Conservation (phyloP, 371 early-diverging fungal species). For the Circinella umbellata region DNA sequence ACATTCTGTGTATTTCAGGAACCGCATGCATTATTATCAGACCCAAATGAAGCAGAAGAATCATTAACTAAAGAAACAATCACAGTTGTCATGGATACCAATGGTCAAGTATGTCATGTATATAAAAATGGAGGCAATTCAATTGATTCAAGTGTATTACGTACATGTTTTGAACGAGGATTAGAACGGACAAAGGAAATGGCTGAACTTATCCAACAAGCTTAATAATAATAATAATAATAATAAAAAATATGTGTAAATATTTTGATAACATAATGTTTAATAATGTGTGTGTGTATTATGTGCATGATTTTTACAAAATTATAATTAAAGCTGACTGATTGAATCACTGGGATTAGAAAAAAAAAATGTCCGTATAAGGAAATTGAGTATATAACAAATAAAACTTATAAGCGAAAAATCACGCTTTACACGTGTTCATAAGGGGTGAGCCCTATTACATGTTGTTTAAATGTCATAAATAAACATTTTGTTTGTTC, state of each 20-base stretch:
- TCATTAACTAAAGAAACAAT: constrained; percentile 58
- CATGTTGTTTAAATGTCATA: too few relatives aligned
- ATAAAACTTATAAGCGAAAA: too few relatives aligned
- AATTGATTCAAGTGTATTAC: constrained; percentile 39
- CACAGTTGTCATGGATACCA: constrained; percentile 68
- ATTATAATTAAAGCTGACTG: too few relatives aligned
- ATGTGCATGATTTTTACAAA: too few relatives aligned
- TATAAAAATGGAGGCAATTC: constrained; percentile 62
- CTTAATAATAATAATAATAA: background rate
- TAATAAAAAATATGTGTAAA: background rate
- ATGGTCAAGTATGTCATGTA: constrained; percentile 51
- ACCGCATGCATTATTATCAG: constrained; percentile 62
- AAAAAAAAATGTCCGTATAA: too few relatives aligned
- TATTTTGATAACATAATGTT: too few relatives aligned
- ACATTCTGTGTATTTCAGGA: constrained; percentile 75
- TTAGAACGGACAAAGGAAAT: constrained; percentile 49
- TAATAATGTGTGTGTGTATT: too few relatives aligned
- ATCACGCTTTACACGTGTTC: too few relatives aligned
- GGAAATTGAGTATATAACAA: too few relatives aligned
- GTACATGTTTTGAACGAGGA: constrained; percentile 49
- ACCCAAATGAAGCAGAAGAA: constrained; percentile 82
- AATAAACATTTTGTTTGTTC: too few relatives aligned
- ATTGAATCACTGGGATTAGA: too few relatives aligned
- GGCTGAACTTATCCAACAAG: constrained; percentile 10
- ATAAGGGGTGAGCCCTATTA: too few relatives aligned